Conservation (phyloP, 106 monocot genomes). For the Amphibolis antarctica region DNA sequence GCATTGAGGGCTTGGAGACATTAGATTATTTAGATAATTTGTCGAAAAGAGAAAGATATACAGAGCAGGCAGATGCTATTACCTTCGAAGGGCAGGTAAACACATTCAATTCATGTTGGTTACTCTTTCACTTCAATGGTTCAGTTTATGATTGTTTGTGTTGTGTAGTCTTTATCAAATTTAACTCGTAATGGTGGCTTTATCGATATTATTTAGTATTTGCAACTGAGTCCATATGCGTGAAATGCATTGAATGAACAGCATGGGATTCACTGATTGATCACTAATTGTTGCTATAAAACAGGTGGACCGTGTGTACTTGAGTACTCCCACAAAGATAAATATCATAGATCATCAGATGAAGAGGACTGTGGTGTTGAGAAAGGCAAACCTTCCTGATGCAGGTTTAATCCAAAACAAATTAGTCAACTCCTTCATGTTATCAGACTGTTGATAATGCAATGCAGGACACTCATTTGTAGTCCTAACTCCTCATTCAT, state of each 20-base stretch:
- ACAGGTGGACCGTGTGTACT: constrained; percentile 47
- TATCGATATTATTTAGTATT: no score
- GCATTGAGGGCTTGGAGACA: constrained; percentile 62
- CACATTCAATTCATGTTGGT: neutral
- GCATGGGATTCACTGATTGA: no score
- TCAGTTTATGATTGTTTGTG: no score
- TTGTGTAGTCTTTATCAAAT: no score
- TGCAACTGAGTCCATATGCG: no score
- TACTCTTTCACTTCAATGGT: no score
- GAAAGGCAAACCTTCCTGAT: constrained; percentile 45
- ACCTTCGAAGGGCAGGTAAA: constrained; percentile 61
- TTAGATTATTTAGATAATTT: constrained; percentile 67
- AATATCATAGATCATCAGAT: constrained; percentile 56
- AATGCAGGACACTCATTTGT: neutral
- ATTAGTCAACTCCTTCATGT: neutral
- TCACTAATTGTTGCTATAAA: neutral
- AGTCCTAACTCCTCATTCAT: no score
- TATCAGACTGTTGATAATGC: neutral
- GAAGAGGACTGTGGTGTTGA: constrained; percentile 48
- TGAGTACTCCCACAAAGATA: constrained; percentile 49
- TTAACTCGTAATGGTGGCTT: no score
- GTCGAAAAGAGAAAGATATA: constrained; percentile 32
- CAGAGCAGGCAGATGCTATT: constrained; percentile 57
- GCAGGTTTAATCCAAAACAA: constrained; percentile 15
- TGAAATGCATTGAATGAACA: no score